Percentiles rank a stretch among this genome's conserved stretches.
phyloP scores from a whole-genome alignment of 345 rosid genomes.

The Eucalyptus albens region DNA sequence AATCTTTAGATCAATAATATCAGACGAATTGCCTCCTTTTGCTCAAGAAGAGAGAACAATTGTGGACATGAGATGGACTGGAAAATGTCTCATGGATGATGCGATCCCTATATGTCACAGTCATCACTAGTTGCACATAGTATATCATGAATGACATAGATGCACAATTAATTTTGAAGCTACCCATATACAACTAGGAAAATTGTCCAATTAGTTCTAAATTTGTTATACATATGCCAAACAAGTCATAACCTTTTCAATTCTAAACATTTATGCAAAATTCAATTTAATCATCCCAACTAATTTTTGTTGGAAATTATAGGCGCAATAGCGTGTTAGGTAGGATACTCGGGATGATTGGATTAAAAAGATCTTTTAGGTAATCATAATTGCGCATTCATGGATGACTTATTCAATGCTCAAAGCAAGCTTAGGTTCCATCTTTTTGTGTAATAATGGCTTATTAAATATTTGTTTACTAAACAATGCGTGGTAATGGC shows the following conservation, averaged over 20 bases:
- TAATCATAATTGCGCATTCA: background rate
- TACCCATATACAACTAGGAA: background rate
- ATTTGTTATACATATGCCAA: background rate
- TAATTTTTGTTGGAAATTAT: accelerated
- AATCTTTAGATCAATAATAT: background rate
- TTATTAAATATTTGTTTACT: background rate
- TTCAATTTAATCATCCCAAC: background rate
- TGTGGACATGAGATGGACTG: background rate
- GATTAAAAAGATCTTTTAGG: background rate
- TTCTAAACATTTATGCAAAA: background rate
- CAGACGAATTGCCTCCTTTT: background rate
- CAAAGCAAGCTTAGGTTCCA: background rate
- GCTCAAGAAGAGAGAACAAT: background rate
- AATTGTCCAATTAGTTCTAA: background rate
- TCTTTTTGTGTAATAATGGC: background rate
- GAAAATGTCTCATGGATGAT: background rate
- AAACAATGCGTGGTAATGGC: background rate
- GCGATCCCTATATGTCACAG: background rate
- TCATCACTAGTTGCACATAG: background rate
- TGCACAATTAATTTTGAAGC: background rate
- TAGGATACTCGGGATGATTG: background rate
- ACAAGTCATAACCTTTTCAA: no score
- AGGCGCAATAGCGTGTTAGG: accelerated
- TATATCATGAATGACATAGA: background rate
- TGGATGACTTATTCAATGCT: background rate